These are phyloP conservation scores for Achlya hypogyna DNA, from an alignment of 352 stramenopile species.

Conservation along the genomic window DNA sequence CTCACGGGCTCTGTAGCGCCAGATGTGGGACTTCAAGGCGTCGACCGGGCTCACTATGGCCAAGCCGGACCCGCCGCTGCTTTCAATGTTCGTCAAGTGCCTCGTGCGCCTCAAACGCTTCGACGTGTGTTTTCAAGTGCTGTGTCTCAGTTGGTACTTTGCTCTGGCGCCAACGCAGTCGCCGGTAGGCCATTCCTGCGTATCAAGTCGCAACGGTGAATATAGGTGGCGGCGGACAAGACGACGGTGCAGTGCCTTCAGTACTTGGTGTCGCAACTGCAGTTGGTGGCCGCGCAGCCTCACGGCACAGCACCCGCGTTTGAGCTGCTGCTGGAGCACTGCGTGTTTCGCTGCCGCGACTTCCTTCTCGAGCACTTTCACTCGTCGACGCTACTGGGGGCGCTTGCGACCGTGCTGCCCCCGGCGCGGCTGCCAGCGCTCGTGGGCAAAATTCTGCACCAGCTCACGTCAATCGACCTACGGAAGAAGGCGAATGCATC, in stretches of 20 bases:
- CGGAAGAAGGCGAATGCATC: not conserved
- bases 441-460: constrained; percentile 10
- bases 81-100: constrained; percentile 7
- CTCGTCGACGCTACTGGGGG: not conserved
- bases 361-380: constrained; percentile 5
- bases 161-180: not conserved
- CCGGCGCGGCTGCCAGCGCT: not conserved
- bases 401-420: not conserved
- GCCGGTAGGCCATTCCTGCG: not conserved
- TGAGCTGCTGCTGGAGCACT: not conserved
- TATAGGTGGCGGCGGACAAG: not conserved
- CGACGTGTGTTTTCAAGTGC: constrained; percentile 15
- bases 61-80: not conserved
- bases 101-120: not conserved
- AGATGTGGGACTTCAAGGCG: not conserved
- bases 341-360: constrained; percentile 12
- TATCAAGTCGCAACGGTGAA: not conserved
- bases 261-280: constrained; percentile 6
- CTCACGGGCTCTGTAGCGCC: not conserved
- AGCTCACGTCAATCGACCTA: not conserved
- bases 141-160: constrained; percentile 4
- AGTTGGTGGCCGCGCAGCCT: not conserved
- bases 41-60: not conserved
- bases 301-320: not conserved
- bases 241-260: constrained; percentile 14